phyloP scores from a whole-genome alignment of 768 basidiomycete genomes.

The Chiua virens region DNA sequence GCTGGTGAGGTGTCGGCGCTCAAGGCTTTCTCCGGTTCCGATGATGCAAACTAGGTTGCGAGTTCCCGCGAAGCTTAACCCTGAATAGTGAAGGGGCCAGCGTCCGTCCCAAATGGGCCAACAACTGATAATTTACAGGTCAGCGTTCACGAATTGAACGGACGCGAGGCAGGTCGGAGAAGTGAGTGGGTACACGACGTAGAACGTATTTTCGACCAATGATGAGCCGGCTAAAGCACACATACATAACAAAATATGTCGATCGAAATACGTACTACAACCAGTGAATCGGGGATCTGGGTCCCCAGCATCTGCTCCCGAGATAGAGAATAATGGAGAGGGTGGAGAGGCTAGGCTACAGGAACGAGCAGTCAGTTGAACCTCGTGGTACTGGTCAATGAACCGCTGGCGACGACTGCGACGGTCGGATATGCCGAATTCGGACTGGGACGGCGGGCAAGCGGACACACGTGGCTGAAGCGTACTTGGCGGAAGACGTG shows the following conservation, averaged over 20 bases:
- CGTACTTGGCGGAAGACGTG: too few relatives aligned
- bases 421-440: slow-evolving; percentile 18
- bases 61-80: slow-evolving; percentile 27
- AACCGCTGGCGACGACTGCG: slow-evolving; percentile 15
- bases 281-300: neutral
- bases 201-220: too few relatives aligned
- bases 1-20: slow-evolving; percentile 31
- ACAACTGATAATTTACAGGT: too few relatives aligned
- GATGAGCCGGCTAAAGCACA: too few relatives aligned
- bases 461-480: slow-evolving; percentile 6
- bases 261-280: too few relatives aligned
- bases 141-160: too few relatives aligned
- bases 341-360: neutral
- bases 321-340: neutral
- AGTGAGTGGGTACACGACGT: too few relatives aligned
- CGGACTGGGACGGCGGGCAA: slow-evolving; percentile 3
- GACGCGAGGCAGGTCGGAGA: too few relatives aligned
- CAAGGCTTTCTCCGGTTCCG: slow-evolving; percentile 26
- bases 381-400: slow-evolving; percentile 24
- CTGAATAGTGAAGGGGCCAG: neutral
- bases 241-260: too few relatives aligned
- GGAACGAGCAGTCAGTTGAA: slow-evolving; percentile 7
- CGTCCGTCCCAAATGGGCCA: neutral
- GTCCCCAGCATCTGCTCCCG: slow-evolving; percentile 11
- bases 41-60: slow-evolving; percentile 7